Evolutionary conservation across 768 basidiomycete species (phyloP).

Genomic region (Pisolithus sp.): DNA sequence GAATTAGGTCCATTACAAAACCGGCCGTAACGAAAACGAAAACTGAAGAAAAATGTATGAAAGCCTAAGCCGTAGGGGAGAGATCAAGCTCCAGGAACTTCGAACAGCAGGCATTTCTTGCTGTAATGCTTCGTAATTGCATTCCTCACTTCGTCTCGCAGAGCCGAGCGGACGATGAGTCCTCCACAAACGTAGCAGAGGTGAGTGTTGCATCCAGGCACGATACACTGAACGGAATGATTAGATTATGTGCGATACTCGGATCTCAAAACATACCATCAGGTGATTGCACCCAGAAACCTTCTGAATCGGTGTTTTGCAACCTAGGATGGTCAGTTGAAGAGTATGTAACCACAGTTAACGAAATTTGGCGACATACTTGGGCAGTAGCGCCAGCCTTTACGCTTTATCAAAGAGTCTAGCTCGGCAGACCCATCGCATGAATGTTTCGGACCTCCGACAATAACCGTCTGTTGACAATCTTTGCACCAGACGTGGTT

Average conservation of each 20-base stretch:
- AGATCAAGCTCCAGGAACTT: conserved; percentile 15
- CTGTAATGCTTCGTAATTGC: conserved; percentile 30
- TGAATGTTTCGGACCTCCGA: conserved; percentile 39
- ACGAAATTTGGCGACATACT: conserved; percentile 27
- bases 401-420: conserved; percentile 40
- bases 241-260: neutral
- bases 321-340: conserved; percentile 25
- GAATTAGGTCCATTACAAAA: too few species aligned
- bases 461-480: conserved; percentile 40
- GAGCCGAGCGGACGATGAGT: conserved; percentile 37
- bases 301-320: conserved; percentile 45
- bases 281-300: conserved; percentile 54
- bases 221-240: conserved; percentile 36
- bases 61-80: too few species aligned
- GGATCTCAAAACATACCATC: conserved; percentile 32
- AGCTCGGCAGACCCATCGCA: conserved; percentile 57
- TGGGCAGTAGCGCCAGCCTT: conserved; percentile 65
- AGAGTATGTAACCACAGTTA: neutral
- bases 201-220: conserved; percentile 53
- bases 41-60: too few species aligned
- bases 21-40: too few species aligned
- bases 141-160: conserved; percentile 22
- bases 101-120: conserved; percentile 30
- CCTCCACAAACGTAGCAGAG: conserved; percentile 50
- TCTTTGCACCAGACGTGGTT: conserved; percentile 54